Conservation (phyloP, 352 stramenopile species). For the Pythium oligandrum region DNA sequence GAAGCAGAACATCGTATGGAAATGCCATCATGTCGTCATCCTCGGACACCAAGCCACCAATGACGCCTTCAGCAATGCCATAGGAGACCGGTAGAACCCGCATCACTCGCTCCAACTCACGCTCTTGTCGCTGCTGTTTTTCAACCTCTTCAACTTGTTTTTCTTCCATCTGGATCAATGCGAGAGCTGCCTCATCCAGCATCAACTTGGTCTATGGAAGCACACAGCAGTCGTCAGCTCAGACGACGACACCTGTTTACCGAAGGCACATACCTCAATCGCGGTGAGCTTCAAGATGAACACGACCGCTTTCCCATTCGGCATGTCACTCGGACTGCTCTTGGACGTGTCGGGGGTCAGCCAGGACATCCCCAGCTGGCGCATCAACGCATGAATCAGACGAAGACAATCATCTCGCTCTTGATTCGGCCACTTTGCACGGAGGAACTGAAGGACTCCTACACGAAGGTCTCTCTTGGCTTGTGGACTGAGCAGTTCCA, state of each 20-base stretch:
- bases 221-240: neutral
- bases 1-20: constrained; percentile 61
- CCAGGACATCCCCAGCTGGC: constrained; percentile 51
- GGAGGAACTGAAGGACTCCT: constrained; percentile 57
- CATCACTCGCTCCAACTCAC: constrained; percentile 52
- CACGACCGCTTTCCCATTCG: constrained; percentile 64
- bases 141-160: constrained; percentile 36
- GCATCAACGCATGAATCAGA: constrained; percentile 58
- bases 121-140: constrained; percentile 36
- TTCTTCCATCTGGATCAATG: constrained; percentile 66
- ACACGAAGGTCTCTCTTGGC: constrained; percentile 52
- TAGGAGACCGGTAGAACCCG: constrained; percentile 73
- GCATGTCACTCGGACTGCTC: constrained; percentile 45
- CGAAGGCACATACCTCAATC: constrained; percentile 46
- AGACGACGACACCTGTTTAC: neutral
- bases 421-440: constrained; percentile 63
- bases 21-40: constrained; percentile 37
- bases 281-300: constrained; percentile 77
- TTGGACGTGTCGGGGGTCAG: constrained; percentile 57
- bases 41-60: constrained; percentile 55
- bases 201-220: constrained; percentile 71
- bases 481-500: constrained; percentile 49
- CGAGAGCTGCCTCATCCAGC: constrained; percentile 76
- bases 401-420: constrained; percentile 62
- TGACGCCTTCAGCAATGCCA: constrained; percentile 65